Conservation (phyloP, 345 rosid genomes). For the Atalantia buxifolia region DNA sequence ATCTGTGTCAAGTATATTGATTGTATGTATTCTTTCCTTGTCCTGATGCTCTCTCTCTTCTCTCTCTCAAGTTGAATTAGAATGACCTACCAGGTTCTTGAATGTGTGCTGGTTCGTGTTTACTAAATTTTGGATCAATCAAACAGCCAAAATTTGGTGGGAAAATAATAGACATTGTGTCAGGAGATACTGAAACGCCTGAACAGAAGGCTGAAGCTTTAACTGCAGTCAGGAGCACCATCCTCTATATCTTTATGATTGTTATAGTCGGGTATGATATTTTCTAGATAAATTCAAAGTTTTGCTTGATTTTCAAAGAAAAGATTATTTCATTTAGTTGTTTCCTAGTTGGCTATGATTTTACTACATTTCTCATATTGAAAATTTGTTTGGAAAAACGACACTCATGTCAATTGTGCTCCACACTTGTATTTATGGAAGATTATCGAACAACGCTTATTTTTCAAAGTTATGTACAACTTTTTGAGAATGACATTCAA, state of each 20-base stretch:
- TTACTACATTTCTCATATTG: background rate
- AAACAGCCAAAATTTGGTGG: constrained; percentile 69
- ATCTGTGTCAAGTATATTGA: constrained; percentile 20
- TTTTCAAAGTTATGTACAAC: background rate
- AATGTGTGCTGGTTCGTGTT: background rate
- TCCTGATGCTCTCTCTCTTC: background rate
- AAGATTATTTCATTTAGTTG: background rate
- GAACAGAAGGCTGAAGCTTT: constrained; percentile 47
- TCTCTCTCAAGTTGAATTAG: background rate
- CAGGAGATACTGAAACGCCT: constrained; percentile 42
- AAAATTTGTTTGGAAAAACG: background rate
- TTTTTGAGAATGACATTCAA: background rate
- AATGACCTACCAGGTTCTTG: background rate
- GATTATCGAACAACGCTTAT: background rate
- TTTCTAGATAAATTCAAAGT: background rate
- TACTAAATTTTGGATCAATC: background rate
- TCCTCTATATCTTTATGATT: constrained; percentile 40
- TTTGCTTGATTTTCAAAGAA: background rate
- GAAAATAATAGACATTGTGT: constrained; percentile 60
- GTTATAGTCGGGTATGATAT: constrained; percentile 51
- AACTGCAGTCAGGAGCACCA: constrained; percentile 43
- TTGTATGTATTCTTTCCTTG: constrained; percentile 9
- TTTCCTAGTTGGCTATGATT: background rate
- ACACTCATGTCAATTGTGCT: background rate
- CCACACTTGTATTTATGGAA: background rate